Conservation (phyloP, 805 yeast genomes). For the Spathaspora passalidarum region DNA sequence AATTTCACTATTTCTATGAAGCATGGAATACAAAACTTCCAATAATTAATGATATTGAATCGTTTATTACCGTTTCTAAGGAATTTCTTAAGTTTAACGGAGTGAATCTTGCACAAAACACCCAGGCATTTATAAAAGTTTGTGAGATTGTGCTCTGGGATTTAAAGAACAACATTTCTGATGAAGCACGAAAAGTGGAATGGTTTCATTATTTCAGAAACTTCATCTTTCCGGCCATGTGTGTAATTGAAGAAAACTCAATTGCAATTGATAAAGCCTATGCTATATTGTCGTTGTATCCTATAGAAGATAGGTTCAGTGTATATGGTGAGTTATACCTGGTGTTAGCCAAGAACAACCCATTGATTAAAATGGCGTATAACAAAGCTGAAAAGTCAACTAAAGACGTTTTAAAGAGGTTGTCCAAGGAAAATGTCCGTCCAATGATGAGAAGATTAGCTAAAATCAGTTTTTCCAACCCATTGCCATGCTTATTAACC, state of each 20-base stretch:
- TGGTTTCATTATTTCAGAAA: slow-evolving; percentile 66
- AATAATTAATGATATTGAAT: slow-evolving; percentile 32
- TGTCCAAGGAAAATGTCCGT: slow-evolving; percentile 75
- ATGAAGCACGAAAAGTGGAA: slow-evolving; percentile 13
- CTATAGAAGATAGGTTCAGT: slow-evolving; percentile 65
- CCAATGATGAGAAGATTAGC: slow-evolving; percentile 73
- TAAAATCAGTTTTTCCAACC: slow-evolving; percentile 69
- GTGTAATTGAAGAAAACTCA: slow-evolving; percentile 53
- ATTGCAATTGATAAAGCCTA: slow-evolving; percentile 60
- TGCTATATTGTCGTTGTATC: slow-evolving; percentile 48
- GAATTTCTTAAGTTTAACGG: slow-evolving; percentile 55
- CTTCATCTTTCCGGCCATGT: slow-evolving; percentile 62
- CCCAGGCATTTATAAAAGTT: slow-evolving; percentile 51
- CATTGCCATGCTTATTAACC: slow-evolving; percentile 70
- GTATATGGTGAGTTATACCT: slow-evolving; percentile 76
- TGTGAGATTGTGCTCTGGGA: slow-evolving; percentile 55
- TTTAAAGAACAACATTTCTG: slow-evolving; percentile 18
- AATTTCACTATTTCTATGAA: slow-evolving; percentile 40
- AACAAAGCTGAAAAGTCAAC: slow-evolving; percentile 75
- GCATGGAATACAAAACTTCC: slow-evolving; percentile 49
- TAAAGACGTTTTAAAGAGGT: slow-evolving; percentile 70
- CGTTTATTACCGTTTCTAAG: slow-evolving; percentile 46
- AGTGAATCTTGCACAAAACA: slow-evolving; percentile 47
- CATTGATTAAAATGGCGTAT: slow-evolving; percentile 55
- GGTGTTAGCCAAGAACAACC: slow-evolving; percentile 53